These are phyloP conservation scores for Potentilla sterilis DNA, from an alignment of 306 rosid genomes.

Conservation along the genomic window DNA sequence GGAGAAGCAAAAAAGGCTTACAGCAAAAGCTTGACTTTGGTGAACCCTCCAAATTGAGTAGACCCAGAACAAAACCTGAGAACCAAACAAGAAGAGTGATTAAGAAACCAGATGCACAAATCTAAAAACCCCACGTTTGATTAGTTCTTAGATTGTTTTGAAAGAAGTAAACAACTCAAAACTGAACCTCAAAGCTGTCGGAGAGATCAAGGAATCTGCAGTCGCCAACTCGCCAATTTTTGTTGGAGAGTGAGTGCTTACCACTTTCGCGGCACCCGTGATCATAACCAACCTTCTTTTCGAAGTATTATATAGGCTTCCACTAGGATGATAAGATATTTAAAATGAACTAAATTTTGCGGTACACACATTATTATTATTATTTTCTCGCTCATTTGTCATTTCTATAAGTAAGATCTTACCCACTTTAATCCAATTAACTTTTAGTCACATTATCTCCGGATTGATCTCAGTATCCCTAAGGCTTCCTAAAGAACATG, in stretches of 20 bases:
- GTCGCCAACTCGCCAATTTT: no score
- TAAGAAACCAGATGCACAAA: background rate
- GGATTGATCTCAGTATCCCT: no score
- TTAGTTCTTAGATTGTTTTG: background rate
- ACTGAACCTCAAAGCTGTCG: background rate
- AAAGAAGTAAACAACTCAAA: background rate
- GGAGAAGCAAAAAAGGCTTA: no score
- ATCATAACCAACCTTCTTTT: background rate
- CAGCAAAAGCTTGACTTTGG: background rate
- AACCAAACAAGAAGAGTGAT: background rate
- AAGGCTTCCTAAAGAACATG: no score
- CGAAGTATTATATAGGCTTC: background rate
- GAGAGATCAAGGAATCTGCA: background rate
- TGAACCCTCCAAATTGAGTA: background rate
- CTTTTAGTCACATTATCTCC: no score
- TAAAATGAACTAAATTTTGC: background rate
- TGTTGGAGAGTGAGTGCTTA: background rate
- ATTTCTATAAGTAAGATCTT: no score
- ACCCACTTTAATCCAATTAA: no score
- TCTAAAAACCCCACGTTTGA: background rate
- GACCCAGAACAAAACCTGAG: background rate
- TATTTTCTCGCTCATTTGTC: no score
- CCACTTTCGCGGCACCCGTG: background rate
- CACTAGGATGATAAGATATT: slow-evolving; percentile 1
- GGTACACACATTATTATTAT: background rate